phyloP scores from a whole-genome alignment of 345 rosid species.

The Syzygium jambos region DNA sequence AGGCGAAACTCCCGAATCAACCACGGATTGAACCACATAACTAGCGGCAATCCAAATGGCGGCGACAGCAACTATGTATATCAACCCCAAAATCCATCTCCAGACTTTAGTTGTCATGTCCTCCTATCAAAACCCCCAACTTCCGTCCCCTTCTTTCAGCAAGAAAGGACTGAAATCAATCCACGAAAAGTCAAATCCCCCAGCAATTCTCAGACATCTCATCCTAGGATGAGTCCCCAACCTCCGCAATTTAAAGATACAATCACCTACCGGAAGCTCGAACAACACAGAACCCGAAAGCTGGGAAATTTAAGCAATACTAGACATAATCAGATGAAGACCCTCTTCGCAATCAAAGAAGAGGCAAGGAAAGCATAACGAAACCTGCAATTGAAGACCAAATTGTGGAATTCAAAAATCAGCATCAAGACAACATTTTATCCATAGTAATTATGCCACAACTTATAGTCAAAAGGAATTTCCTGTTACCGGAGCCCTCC shows the following conservation, averaged over 20 bases:
- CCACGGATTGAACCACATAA: conserved; percentile 89
- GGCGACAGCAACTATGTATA: conserved; percentile 77
- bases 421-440: neutral
- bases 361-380: neutral
- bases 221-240: neutral
- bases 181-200: neutral
- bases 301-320: neutral
- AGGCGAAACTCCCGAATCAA: conserved; percentile 86
- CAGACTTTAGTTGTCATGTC: conserved; percentile 45
- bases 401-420: neutral
- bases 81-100: conserved; percentile 77
- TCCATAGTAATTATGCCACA: neutral
- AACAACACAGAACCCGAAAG: neutral
- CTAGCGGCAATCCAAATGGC: conserved; percentile 93
- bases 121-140: neutral
- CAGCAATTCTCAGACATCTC: neutral
- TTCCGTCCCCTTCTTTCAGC: neutral
- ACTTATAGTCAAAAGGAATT: neutral
- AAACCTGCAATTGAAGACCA: neutral
- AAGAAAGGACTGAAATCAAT: neutral
- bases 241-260: neutral
- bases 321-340: neutral
- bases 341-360: neutral
- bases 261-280: neutral
- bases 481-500: neutral